A percentile compares a stretch with the other conserved stretches of the same genome.
phyloP scores from a whole-genome alignment of 164 flowering plant genomes.

The Magnolia officinalis region DNA sequence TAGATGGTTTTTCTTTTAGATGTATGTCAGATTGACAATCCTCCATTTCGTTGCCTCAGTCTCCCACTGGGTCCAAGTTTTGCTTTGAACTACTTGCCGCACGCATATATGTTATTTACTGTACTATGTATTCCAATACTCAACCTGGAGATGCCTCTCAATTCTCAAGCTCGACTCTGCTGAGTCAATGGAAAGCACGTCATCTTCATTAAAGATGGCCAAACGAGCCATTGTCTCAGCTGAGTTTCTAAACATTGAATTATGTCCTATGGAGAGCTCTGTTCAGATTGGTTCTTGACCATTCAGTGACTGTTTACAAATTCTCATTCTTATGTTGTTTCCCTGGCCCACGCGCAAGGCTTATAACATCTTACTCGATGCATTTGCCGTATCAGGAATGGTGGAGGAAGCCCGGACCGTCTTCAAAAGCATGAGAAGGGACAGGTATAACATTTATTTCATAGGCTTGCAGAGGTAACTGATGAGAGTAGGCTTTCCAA shows the following conservation, averaged over 20 bases:
- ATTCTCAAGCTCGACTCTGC: too few species aligned
- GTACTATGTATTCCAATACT: too few species aligned
- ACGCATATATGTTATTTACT: too few species aligned
- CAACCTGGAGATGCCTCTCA: too few species aligned
- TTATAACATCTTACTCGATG: constrained; percentile 92
- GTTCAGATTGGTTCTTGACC: neutral
- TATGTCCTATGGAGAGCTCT: neutral
- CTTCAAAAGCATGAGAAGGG: constrained; percentile 94
- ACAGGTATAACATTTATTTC: constrained; percentile 46
- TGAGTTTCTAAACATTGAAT: neutral
- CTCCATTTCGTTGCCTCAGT: too few species aligned
- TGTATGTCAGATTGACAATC: too few species aligned
- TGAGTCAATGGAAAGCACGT: too few species aligned
- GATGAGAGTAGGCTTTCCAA: neutral
- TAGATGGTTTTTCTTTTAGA: too few species aligned
- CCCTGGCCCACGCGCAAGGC: constrained; percentile 90
- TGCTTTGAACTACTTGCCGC: too few species aligned
- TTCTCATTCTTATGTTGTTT: neutral
- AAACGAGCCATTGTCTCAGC: neutral
- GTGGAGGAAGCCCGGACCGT: constrained; percentile 84
- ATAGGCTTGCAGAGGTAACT: neutral
- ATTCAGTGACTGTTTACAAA: neutral
- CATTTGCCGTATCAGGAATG: constrained; percentile 96
- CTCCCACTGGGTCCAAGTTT: too few species aligned
- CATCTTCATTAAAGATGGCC: neutral